Evolutionary conservation across 2,329 filamentous ascomycete species (phyloP).

Genomic region (Penicillium sp.): DNA sequence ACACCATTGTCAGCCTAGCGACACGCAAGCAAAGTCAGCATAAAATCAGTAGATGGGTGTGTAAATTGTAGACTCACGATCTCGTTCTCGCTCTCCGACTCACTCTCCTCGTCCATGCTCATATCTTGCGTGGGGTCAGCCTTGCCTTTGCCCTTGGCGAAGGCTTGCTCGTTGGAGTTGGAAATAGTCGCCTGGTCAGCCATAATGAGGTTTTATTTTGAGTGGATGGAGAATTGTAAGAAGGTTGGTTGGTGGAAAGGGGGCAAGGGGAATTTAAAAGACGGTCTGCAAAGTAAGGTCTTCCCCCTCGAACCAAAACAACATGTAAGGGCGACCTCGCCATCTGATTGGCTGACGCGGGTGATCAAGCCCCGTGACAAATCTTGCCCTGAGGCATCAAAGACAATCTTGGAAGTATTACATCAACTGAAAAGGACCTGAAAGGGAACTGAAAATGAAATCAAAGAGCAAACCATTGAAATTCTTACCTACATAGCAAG

Average conservation of each 20-base stretch:
- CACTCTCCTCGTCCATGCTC: conserved; percentile 70
- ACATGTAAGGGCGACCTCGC: conserved; percentile 19
- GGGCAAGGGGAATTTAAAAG: conserved; percentile 17
- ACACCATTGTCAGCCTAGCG: conserved; percentile 27
- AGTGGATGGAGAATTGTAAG: conserved; percentile 16
- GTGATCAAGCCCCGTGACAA: conserved; percentile 16
- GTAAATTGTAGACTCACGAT: conserved; percentile 29
- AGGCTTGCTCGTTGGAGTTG: conserved; percentile 42
- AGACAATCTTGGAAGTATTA: neutral
- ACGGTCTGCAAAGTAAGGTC: conserved; percentile 27
- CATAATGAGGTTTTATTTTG: conserved; percentile 28
- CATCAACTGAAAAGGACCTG: neutral
- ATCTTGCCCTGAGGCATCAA: conserved; percentile 16
- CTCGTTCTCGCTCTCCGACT: conserved; percentile 57
- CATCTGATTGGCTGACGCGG: conserved; percentile 19
- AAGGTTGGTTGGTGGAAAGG: conserved; percentile 20
- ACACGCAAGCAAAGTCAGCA: conserved; percentile 5
- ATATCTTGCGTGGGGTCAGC: conserved; percentile 58
- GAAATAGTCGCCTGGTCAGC: conserved; percentile 36
- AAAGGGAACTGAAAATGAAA: neutral
- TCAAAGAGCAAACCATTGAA: neutral
- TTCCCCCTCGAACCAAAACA: conserved; percentile 25
- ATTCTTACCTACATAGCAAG: neutral
- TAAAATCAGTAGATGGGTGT: neutral
- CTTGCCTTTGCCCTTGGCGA: conserved; percentile 85